phyloP scores from a whole-genome alignment of 2,329 filamentous ascomycete genomes.

The Calonectria crousiana region DNA sequence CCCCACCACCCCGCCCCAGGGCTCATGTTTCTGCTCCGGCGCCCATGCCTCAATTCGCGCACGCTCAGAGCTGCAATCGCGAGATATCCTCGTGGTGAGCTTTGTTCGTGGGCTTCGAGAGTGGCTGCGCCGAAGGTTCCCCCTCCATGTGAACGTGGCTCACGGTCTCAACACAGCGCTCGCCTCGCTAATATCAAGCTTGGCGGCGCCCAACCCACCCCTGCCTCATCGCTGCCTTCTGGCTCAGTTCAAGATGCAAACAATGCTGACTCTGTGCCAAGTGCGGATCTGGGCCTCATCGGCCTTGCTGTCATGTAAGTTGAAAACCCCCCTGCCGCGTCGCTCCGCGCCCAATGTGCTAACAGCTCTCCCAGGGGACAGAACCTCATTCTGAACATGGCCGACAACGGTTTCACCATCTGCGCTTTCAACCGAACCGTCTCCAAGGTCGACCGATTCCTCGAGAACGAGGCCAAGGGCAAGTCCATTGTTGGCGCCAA shows the following conservation, averaged over 20 bases:
- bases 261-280: slow-evolving; percentile 71
- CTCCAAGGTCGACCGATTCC: slow-evolving; percentile 95
- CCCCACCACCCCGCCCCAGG: slow-evolving; percentile 56
- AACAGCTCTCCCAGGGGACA: slow-evolving; percentile 67
- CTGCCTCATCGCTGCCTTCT: slow-evolving; percentile 46
- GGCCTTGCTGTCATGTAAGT: slow-evolving; percentile 90
- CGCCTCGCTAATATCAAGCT: slow-evolving; percentile 81
- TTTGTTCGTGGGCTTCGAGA: slow-evolving; percentile 11
- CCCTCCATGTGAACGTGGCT: slow-evolving; percentile 50
- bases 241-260: slow-evolving; percentile 47
- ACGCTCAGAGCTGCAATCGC: slow-evolving; percentile 40
- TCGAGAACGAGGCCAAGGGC: slow-evolving; percentile 92
- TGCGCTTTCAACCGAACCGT: slow-evolving; percentile 99
- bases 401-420: slow-evolving; percentile 94
- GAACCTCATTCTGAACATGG: slow-evolving; percentile 91
- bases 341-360: slow-evolving; percentile 34
- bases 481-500: slow-evolving; percentile 96
- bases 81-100: slow-evolving; percentile 32
- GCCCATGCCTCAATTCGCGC: slow-evolving; percentile 51
- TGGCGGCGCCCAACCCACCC: slow-evolving; percentile 66
- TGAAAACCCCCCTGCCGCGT: slow-evolving; percentile 11
- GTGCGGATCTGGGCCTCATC: slow-evolving; percentile 92
- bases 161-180: slow-evolving; percentile 67
- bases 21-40: slow-evolving; percentile 33
- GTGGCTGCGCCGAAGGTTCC: neutral